These are phyloP conservation scores for Starmerella bacillaris DNA, from an alignment of 805 yeast genomes.

Conservation along the genomic window DNA sequence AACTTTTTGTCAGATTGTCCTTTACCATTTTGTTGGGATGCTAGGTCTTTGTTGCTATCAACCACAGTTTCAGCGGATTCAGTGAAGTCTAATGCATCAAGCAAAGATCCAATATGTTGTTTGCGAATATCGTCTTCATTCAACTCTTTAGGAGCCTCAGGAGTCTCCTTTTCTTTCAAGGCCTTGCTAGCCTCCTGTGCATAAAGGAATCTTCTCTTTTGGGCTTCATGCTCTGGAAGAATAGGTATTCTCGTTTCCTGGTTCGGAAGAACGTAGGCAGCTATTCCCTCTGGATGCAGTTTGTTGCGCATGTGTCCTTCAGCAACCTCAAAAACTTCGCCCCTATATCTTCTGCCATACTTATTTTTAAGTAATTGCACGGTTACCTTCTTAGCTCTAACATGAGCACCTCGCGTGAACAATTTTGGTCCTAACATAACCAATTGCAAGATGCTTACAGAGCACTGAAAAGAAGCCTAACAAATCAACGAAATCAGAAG, in stretches of 20 bases:
- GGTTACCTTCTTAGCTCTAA: constrained; percentile 26
- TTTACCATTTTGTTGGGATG: neutral
- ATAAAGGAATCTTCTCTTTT: constrained; percentile 3
- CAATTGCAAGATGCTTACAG: constrained; percentile 1
- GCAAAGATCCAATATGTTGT: constrained; percentile 9
- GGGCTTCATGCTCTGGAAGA: constrained; percentile 7
- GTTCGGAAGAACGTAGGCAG: constrained; percentile 39
- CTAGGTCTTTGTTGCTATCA: neutral
- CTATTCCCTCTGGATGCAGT: constrained; percentile 54
- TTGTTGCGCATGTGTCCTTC: constrained; percentile 72
- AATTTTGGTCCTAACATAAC: no score
- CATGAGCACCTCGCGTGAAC: constrained; percentile 10
- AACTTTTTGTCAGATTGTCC: constrained; percentile 6
- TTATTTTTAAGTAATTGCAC: constrained; percentile 63
- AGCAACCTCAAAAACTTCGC: constrained; percentile 56
- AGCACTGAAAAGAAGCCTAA: no score
- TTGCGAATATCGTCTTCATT: neutral
- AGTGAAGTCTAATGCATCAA: constrained; percentile 15
- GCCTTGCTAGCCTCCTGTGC: constrained; percentile 6
- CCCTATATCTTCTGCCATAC: constrained; percentile 44
- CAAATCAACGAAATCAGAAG: no score
- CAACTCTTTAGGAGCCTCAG: neutral
- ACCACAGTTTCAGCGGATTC: neutral
- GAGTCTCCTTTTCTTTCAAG: constrained; percentile 1
- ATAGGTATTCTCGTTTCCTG: constrained; percentile 18